Percentiles rank a stretch among this genome's conserved stretches.
These are phyloP conservation scores for Malbranchea cinnamomea DNA, from an alignment of 2,329 filamentous ascomycete genomes.

Conservation along the genomic window DNA sequence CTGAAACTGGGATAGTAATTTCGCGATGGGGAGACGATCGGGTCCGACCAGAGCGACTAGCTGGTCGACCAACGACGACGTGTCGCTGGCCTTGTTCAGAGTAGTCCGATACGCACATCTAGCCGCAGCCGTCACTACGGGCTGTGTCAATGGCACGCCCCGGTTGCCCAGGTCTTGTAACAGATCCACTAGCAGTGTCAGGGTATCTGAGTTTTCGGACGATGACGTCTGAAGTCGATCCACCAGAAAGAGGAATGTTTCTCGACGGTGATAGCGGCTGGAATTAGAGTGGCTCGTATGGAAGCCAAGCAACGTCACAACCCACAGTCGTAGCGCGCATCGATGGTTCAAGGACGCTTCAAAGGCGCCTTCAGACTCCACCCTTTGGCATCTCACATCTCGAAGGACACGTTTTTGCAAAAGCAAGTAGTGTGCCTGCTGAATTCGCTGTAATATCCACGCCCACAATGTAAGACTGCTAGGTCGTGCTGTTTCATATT, in stretches of 20 bases:
- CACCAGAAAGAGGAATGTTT: no score
- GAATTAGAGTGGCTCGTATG: background rate
- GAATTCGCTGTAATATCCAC: slow-evolving; percentile 10
- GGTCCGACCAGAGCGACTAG: no score
- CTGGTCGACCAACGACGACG: no score
- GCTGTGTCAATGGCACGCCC: slow-evolving; percentile 1
- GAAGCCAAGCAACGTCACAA: slow-evolving; percentile 3
- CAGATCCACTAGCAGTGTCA: background rate
- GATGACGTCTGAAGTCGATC: no score
- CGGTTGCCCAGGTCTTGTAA: background rate
- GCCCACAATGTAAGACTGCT: slow-evolving; percentile 19
- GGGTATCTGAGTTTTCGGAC: no score
- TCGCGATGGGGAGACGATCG: no score
- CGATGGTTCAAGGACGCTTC: no score
- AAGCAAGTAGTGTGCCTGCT: background rate
- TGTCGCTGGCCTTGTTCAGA: no score
- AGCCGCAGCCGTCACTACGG: slow-evolving; percentile 1
- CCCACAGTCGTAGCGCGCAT: slow-evolving; percentile 9
- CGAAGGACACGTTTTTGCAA: background rate
- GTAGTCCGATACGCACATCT: slow-evolving; percentile 1
- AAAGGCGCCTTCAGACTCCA: slow-evolving; percentile 3
- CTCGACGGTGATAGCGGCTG: no score
- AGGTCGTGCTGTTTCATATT: slow-evolving; percentile 9
- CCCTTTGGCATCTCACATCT: slow-evolving; percentile 1
- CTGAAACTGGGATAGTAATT: background rate